These are phyloP conservation scores for Nicotiana noctiflora DNA, from an alignment of 257 asterid species.

Conservation along the genomic window DNA sequence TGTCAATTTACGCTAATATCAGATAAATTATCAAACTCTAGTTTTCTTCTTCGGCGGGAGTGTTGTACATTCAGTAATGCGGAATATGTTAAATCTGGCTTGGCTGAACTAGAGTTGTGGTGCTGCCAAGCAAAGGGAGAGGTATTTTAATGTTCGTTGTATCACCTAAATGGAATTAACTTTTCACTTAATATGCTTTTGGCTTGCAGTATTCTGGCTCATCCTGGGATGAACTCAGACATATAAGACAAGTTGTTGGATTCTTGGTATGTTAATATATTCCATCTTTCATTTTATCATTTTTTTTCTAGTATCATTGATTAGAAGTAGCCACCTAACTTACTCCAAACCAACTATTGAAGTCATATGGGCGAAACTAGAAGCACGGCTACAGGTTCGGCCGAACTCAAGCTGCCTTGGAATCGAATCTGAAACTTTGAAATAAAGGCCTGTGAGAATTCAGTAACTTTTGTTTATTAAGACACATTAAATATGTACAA, in stretches of 20 bases:
- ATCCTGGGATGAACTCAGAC: conserved; percentile 97
- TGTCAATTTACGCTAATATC: background rate
- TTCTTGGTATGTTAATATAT: conserved; percentile 65
- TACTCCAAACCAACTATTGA: background rate
- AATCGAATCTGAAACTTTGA: no score
- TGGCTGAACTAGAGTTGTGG: conserved; percentile 94
- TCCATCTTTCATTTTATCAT: background rate
- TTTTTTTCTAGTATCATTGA: background rate
- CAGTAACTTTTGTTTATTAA: no score
- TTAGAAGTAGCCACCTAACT: background rate
- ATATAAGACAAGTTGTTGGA: conserved; percentile 98
- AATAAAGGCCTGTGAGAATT: no score
- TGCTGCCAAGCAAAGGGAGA: conserved; percentile 95
- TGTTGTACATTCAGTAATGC: conserved; percentile 95
- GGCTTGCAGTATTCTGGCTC: conserved; percentile 81
- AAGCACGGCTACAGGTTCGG: no score
- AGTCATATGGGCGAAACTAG: no score
- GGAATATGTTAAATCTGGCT: conserved; percentile 86
- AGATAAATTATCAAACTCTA: background rate
- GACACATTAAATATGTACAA: no score
- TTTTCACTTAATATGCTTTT: background rate
- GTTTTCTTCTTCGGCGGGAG: conserved; percentile 74
- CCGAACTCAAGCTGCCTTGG: no score
- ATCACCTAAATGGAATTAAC: background rate
- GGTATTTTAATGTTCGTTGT: conserved; percentile 31